Percentiles rank a stretch among this genome's conserved stretches.
Conservation (phyloP, 345 rosid genomes). For the Carallia pectinifolia region DNA sequence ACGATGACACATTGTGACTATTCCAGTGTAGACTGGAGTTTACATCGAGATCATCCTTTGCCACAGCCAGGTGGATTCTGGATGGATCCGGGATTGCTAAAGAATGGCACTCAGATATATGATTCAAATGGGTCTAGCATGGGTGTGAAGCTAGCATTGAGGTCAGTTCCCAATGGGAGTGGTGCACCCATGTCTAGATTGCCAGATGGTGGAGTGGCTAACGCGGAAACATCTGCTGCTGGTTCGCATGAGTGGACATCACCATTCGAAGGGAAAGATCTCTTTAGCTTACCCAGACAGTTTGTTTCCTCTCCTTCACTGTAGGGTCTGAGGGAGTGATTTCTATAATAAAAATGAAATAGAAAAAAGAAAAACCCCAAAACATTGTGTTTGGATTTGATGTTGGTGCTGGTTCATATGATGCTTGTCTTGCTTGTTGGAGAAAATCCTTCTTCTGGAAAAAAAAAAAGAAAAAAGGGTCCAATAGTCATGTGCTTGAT, state of each 20-base stretch:
- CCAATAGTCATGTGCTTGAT: not conserved
- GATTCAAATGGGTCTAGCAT: constrained; percentile 37
- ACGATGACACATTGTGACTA: constrained; percentile 57
- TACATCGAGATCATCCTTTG: constrained; percentile 50
- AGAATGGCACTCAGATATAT: constrained; percentile 31
- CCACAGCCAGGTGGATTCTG: constrained; percentile 43
- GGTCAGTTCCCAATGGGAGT: constrained; percentile 36
- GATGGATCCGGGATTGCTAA: constrained; percentile 37
- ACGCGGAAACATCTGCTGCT: constrained; percentile 40
- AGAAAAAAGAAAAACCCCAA: constrained; percentile 18
- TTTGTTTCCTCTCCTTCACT: constrained; percentile 77
- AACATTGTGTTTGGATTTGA: constrained; percentile 44
- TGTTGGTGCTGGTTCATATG: constrained; percentile 40
- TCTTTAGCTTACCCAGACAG: constrained; percentile 86
- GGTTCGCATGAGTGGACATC: constrained; percentile 78
- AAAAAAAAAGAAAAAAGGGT: not conserved
- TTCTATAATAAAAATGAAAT: constrained; percentile 37
- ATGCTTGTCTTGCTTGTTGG: constrained; percentile 28
- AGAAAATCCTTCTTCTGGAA: constrained; percentile 25
- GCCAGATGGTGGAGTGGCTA: constrained; percentile 36
- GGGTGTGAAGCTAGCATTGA: constrained; percentile 44
- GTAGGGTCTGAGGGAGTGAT: constrained; percentile 41
- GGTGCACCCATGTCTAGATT: constrained; percentile 40
- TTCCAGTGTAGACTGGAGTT: constrained; percentile 74
- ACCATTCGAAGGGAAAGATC: constrained; percentile 84